Conservation (phyloP, 257 asterid genomes). For the Nicotiana obtusifolia region DNA sequence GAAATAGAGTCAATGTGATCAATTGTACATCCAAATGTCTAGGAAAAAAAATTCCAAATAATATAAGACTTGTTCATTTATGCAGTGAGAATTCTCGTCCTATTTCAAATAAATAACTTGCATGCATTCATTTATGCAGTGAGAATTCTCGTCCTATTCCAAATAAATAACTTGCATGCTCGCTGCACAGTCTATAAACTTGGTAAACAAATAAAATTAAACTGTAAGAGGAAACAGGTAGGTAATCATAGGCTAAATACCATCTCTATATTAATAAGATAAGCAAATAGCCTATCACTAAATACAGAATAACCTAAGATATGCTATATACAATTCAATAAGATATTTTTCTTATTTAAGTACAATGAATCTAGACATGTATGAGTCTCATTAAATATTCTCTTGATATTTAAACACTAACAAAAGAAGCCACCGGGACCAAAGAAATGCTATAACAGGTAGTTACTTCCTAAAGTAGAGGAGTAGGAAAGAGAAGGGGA, state of each 20-base stretch:
- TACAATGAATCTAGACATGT: not conserved
- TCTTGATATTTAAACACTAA: not conserved
- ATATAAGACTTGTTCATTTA: not conserved
- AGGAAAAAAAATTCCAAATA: not conserved
- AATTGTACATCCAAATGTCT: not conserved
- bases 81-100: not conserved
- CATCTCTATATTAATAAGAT: not conserved
- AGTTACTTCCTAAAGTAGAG: not conserved
- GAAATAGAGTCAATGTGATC: not conserved
- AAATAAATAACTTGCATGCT: not conserved
- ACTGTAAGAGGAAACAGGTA: not conserved
- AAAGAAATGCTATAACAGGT: not conserved
- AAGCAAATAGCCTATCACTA: not conserved
- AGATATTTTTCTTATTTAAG: not conserved
- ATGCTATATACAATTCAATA: not conserved
- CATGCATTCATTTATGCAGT: not conserved
- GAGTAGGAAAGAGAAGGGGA: constrained; percentile 2
- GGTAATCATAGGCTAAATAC: not conserved
- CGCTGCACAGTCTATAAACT: not conserved
- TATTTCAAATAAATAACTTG: not conserved
- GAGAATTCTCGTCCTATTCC: not conserved
- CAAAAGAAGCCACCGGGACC: not conserved
- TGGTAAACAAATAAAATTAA: not conserved
- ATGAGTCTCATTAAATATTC: not conserved
- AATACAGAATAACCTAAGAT: not conserved